phyloP scores from a whole-genome alignment of 2,329 filamentous ascomycete species.

The Fusarium aywerte region DNA sequence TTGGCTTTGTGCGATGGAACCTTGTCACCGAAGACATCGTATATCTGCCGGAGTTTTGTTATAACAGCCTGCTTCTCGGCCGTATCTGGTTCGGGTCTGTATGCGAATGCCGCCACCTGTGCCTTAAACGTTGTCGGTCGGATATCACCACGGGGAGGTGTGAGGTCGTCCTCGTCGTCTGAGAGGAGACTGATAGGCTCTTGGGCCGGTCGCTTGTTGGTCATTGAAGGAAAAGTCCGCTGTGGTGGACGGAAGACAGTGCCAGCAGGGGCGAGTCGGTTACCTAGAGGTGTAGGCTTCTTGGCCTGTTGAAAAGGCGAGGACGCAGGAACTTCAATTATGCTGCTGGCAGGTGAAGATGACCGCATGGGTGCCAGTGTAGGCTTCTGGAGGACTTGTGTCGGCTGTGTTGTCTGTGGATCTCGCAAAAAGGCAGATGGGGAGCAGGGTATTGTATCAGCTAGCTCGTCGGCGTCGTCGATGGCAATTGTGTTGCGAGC shows the following conservation, averaged over 20 bases:
- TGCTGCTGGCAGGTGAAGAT: conserved; percentile 58
- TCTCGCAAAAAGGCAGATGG: conserved; percentile 52
- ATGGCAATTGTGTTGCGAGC: conserved; percentile 38
- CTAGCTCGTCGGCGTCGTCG: conserved; percentile 60
- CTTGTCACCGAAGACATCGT: conserved; percentile 49
- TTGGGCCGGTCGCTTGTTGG: conserved; percentile 52
- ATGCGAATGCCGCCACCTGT: conserved; percentile 54
- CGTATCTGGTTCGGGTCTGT: conserved; percentile 61
- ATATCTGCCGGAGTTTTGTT: conserved; percentile 52
- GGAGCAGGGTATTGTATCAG: conserved; percentile 60
- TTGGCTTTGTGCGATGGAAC: conserved; percentile 48
- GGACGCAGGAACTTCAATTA: conserved; percentile 87
- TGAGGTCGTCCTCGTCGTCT: conserved; percentile 59
- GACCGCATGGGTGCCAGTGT: conserved; percentile 49
- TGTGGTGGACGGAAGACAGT: conserved; percentile 72
- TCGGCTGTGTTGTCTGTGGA: conserved; percentile 56
- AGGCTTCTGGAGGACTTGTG: conserved; percentile 58
- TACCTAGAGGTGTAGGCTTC: conserved; percentile 55
- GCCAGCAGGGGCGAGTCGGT: conserved; percentile 78
- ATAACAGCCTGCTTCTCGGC: conserved; percentile 46
- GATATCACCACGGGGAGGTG: conserved; percentile 68
- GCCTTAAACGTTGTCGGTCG: conserved; percentile 67
- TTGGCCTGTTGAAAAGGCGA: conserved; percentile 72
- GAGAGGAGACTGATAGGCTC: conserved; percentile 61
- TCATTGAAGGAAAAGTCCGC: conserved; percentile 39